Evolutionary conservation across 1,139 yeast species (phyloP).

Genomic region (Trichomonascaceae sp.): DNA sequence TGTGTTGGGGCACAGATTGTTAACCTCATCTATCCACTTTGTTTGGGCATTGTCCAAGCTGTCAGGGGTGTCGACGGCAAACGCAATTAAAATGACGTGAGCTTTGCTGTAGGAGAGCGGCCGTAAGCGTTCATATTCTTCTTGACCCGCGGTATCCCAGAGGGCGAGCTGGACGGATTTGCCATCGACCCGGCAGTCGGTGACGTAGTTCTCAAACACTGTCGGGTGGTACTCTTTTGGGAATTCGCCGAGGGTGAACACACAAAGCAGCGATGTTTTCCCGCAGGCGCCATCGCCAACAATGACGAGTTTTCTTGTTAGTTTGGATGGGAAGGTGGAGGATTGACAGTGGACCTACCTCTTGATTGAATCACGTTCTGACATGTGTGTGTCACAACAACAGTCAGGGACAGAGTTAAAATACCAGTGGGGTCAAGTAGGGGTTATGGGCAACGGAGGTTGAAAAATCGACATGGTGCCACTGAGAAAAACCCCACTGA

Average conservation of each 20-base stretch:
- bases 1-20: conserved; percentile 67
- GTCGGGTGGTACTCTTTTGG: conserved; percentile 77
- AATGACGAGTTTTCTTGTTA: conserved; percentile 72
- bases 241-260: conserved; percentile 78
- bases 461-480: too few species aligned
- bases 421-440: too few species aligned
- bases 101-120: conserved; percentile 59
- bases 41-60: conserved; percentile 48
- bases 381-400: conserved; percentile 4
- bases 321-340: too few species aligned
- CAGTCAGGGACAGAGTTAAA: too few species aligned
- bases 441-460: too few species aligned
- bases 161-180: conserved; percentile 78
- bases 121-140: conserved; percentile 32
- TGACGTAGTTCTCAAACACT: conserved; percentile 87
- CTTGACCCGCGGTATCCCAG: conserved; percentile 75
- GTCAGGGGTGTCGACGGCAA: conserved; percentile 52
- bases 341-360: conserved; percentile 9
- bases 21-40: conserved; percentile 65
- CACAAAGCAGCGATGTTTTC: conserved; percentile 80
- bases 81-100: conserved; percentile 55
- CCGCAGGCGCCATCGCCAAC: conserved; percentile 98
- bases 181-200: conserved; percentile 87
- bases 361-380: conserved; percentile 14
- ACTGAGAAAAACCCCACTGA: too few species aligned